These are phyloP conservation scores for Alisma plantagoaquatica DNA, from an alignment of 106 monocot species.

Conservation along the genomic window DNA sequence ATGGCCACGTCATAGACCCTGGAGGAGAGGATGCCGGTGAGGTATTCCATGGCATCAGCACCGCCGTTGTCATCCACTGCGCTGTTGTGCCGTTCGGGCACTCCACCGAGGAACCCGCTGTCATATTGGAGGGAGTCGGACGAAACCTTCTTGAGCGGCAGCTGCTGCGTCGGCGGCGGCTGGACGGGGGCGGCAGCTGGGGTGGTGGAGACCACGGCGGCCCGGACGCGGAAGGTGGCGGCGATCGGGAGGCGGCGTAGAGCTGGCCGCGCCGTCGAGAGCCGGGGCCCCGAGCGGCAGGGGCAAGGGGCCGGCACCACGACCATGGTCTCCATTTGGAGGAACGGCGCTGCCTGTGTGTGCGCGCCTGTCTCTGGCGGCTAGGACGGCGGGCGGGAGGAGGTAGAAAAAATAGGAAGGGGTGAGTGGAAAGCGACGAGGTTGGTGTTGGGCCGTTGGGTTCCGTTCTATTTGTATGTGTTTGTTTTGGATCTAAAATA, in stretches of 20 bases:
- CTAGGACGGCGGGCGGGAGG: too few relatives aligned
- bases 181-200: neutral
- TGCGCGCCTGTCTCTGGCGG: too few relatives aligned
- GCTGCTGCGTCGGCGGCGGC: neutral
- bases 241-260: neutral
- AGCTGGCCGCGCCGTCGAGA: neutral
- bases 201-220: slow-evolving; percentile 4
- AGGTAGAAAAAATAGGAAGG: too few relatives aligned
- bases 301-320: too few relatives aligned
- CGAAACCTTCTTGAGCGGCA: slow-evolving; percentile 25
- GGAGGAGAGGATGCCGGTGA: slow-evolving; percentile 56
- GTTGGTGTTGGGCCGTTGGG: too few relatives aligned
- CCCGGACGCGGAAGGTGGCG: neutral
- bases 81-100: slow-evolving; percentile 24
- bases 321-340: too few relatives aligned
- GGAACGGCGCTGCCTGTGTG: too few relatives aligned
- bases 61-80: slow-evolving; percentile 1
- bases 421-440: too few relatives aligned
- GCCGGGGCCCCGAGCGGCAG: too few relatives aligned
- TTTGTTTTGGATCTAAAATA: too few relatives aligned
- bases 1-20: slow-evolving; percentile 86
- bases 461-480: too few relatives aligned
- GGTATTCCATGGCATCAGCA: slow-evolving; percentile 44
- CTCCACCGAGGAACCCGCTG: slow-evolving; percentile 58
- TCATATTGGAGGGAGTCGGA: slow-evolving; percentile 61